These are phyloP conservation scores for Cadophora gregata DNA, from an alignment of 2,329 filamentous ascomycete species.

Conservation along the genomic window DNA sequence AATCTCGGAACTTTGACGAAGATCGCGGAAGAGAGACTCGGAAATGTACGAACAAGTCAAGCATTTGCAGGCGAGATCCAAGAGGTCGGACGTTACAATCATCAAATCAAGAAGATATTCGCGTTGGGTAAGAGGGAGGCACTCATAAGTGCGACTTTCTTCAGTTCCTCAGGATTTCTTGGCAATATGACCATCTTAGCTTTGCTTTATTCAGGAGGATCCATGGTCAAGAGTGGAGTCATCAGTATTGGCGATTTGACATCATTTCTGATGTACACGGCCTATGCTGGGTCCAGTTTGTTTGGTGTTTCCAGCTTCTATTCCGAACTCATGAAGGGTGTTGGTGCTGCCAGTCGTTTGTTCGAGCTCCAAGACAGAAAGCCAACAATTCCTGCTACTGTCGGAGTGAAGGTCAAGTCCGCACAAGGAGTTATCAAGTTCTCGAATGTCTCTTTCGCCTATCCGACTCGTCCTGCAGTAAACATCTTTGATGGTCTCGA, in stretches of 20 bases:
- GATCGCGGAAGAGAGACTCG: constrained; percentile 96
- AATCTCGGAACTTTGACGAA: constrained; percentile 93
- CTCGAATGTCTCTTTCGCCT: constrained; percentile 83
- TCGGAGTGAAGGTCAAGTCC: constrained; percentile 77
- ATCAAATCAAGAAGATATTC: constrained; percentile 91
- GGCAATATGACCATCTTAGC: constrained; percentile 96
- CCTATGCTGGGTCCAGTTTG: constrained; percentile 82
- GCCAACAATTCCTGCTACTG: constrained; percentile 85
- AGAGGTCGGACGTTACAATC: constrained; percentile 90
- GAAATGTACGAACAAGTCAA: constrained; percentile 95
- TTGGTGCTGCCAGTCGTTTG: constrained; percentile 92
- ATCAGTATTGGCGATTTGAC: constrained; percentile 93
- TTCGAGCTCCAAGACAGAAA: constrained; percentile 95
- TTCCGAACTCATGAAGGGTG: constrained; percentile 98
- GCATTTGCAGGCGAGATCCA: constrained; percentile 93
- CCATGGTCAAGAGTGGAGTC: constrained; percentile 83
- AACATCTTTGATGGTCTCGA: constrained; percentile 86
- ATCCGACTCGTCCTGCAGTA: constrained; percentile 91
- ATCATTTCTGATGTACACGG: constrained; percentile 98
- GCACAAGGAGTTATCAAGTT: constrained; percentile 91
- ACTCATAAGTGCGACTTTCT: constrained; percentile 88
- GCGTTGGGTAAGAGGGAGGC: constrained; percentile 86
- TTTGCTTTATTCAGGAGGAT: constrained; percentile 87
- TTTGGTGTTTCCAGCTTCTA: constrained; percentile 97
- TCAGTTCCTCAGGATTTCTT: constrained; percentile 83